A percentile compares a stretch with the other conserved stretches of the same genome.
These are phyloP conservation scores for Orbilia javanica DNA, from an alignment of 2,329 filamentous ascomycete genomes.

Conservation along the genomic window DNA sequence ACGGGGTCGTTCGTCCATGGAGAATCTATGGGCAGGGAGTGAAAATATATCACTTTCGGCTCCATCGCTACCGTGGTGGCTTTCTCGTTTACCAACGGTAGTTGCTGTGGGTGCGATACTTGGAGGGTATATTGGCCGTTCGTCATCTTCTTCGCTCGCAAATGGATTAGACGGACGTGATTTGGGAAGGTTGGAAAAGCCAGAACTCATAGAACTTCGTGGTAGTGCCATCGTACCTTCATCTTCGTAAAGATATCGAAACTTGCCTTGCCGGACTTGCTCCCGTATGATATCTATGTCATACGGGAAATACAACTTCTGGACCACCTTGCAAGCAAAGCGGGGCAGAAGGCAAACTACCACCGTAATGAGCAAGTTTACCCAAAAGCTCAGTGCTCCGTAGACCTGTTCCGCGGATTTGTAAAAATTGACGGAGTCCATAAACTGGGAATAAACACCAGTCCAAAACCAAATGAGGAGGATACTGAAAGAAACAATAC, in stretches of 20 bases:
- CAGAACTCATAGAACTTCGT: constrained; percentile 57
- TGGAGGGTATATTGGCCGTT: constrained; percentile 91
- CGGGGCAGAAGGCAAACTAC: constrained; percentile 87
- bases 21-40: constrained; percentile 77
- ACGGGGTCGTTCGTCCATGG: constrained; percentile 77
- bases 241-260: constrained; percentile 76
- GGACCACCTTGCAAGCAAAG: constrained; percentile 85
- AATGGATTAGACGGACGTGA: constrained; percentile 62
- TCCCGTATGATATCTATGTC: constrained; percentile 97
- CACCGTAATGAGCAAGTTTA: constrained; percentile 80
- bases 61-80: constrained; percentile 92
- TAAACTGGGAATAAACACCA: constrained; percentile 80
- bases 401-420: constrained; percentile 83
- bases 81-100: constrained; percentile 81
- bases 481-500: constrained; percentile 84
- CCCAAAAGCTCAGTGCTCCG: constrained; percentile 86
- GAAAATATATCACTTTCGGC: constrained; percentile 72
- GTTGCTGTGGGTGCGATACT: constrained; percentile 82
- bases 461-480: constrained; percentile 96
- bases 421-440: constrained; percentile 76
- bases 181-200: constrained; percentile 58
- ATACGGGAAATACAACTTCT: constrained; percentile 93
- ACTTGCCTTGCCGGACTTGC: constrained; percentile 85
- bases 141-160: constrained; percentile 81
- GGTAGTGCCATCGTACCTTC: constrained; percentile 65